Evolutionary conservation across 177 flowering plant genomes (phyloP).

Genomic region (Vitis hybrid): DNA sequence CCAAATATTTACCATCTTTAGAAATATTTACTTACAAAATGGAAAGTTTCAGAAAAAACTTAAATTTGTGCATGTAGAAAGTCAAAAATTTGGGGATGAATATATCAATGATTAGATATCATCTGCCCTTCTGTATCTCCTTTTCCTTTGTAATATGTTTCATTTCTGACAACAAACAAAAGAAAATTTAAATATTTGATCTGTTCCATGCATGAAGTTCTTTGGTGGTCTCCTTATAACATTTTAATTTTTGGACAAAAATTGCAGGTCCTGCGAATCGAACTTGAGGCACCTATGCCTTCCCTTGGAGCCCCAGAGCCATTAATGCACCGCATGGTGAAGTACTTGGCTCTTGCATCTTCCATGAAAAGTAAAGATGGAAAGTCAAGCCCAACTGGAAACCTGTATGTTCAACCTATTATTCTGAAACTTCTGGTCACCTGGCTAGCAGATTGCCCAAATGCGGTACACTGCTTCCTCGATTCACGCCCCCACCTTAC

Average conservation of each 20-base stretch:
- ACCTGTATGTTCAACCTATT: slow-evolving; percentile 57
- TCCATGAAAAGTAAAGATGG: slow-evolving; percentile 60
- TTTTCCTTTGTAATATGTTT: no score
- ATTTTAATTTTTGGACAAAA: slow-evolving; percentile 1
- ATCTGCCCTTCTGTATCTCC: no score
- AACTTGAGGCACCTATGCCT: slow-evolving; percentile 63
- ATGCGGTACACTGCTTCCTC: slow-evolving; percentile 76
- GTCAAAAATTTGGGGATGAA: no score
- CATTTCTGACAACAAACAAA: no score
- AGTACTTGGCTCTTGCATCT: slow-evolving; percentile 79
- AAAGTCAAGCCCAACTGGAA: slow-evolving; percentile 32
- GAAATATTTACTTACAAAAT: no score
- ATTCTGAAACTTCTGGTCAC: slow-evolving; percentile 74
- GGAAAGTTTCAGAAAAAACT: not conserved
- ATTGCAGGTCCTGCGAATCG: slow-evolving; percentile 68
- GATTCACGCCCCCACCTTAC: slow-evolving; percentile 86
- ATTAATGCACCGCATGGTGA: slow-evolving; percentile 82
- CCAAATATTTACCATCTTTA: not conserved
- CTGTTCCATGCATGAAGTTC: no score
- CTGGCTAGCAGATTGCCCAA: slow-evolving; percentile 84
- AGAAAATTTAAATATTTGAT: no score
- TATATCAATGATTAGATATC: no score
- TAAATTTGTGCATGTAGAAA: not conserved
- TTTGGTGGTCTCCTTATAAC: not conserved
- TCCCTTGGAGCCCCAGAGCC: slow-evolving; percentile 79